phyloP scores from a whole-genome alignment of 208 protist genomes.

The Crithidia expoeki region DNA sequence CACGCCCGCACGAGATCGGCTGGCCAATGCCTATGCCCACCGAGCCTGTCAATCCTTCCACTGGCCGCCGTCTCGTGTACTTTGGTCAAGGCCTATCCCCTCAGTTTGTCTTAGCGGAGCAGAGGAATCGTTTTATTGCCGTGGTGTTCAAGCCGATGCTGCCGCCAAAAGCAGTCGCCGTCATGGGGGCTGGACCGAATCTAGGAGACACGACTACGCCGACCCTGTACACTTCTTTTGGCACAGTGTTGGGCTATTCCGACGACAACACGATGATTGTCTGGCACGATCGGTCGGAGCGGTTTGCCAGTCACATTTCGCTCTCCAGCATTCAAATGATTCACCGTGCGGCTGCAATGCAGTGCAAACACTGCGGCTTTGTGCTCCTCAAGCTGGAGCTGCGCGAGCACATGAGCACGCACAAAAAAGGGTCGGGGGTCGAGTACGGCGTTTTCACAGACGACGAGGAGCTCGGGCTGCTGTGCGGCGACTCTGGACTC shows the following conservation, averaged over 20 bases:
- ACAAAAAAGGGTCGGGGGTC: conserved; percentile 55
- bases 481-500: conserved; percentile 75
- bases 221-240: conserved; percentile 43
- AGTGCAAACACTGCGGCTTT: conserved; percentile 71
- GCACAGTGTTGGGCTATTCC: conserved; percentile 77
- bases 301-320: conserved; percentile 58
- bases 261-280: conserved; percentile 74
- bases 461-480: conserved; percentile 48
- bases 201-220: neutral
- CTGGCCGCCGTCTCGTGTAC: conserved; percentile 62
- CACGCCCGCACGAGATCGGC: conserved; percentile 37
- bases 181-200: conserved; percentile 6
- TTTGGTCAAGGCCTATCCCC: conserved; percentile 47
- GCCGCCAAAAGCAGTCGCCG: neutral
- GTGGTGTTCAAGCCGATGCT: conserved; percentile 45
- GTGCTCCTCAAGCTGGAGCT: conserved; percentile 59
- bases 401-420: conserved; percentile 59
- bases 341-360: conserved; percentile 47
- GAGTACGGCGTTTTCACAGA: conserved; percentile 57
- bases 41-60: conserved; percentile 53
- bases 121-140: conserved; percentile 44
- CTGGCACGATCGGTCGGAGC: conserved; percentile 73
- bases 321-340: conserved; percentile 49
- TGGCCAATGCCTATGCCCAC: conserved; percentile 45
- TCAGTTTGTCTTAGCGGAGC: conserved; percentile 46